These are phyloP conservation scores for Penicillium dipodomyicola DNA, from an alignment of 495 filamentous ascomycete species.

Conservation along the genomic window DNA sequence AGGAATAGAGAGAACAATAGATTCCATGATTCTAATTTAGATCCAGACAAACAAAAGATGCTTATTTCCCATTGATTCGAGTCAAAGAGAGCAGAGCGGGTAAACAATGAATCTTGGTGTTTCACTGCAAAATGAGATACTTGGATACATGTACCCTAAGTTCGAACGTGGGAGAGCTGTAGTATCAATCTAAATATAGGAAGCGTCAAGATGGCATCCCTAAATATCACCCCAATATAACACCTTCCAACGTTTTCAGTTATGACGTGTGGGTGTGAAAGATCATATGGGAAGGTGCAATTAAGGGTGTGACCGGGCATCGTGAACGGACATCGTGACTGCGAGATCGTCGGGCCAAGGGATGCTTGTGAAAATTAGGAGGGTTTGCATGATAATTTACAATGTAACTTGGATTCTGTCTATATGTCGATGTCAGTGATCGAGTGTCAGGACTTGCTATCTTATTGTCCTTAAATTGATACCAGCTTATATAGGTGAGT, in stretches of 20 bases:
- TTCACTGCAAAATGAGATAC: not conserved
- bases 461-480: not conserved
- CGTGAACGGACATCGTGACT: conserved; percentile 12
- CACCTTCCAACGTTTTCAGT: not conserved
- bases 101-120: not conserved
- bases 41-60: not conserved
- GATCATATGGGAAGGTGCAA: conserved; percentile 20
- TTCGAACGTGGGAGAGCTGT: not conserved
- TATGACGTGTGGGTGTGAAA: conserved; percentile 19
- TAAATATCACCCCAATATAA: conserved; percentile 13
- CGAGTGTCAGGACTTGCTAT: not conserved
- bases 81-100: not conserved
- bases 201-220: not conserved
- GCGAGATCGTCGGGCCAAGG: conserved; percentile 2
- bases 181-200: not conserved
- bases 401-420: not conserved
- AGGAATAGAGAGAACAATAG: conserved; percentile 1
- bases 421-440: not conserved
- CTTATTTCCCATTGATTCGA: not conserved
- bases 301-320: conserved; percentile 21
- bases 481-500: not conserved
- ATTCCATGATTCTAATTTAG: not conserved
- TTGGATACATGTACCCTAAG: not conserved
- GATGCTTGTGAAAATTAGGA: not conserved
- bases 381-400: not conserved